Base-by-base conservation (phyloP, 2,329 filamentous ascomycete genomes). In the Alternaria ethzedia region DNA sequence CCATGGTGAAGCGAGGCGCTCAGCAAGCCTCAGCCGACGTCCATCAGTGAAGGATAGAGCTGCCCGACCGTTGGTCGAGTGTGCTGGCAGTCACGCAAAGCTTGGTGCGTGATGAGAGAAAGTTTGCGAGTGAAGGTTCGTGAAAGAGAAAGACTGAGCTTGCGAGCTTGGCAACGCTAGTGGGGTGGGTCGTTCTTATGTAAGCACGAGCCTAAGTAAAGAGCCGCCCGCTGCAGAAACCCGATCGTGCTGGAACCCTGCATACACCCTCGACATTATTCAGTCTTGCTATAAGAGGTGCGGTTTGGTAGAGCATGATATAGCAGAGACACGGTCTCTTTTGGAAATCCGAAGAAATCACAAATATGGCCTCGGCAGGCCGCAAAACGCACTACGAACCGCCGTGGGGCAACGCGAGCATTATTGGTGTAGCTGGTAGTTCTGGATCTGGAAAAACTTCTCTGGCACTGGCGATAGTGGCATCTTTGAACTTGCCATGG, bases 361-460 rank as follows among this genome's bases (percentile, higher is more conserved):
- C 51, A 49, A 70, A 36, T 28, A 76, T 76, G 74, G 61, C 70
- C 51, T 68, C 71, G 21, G 65, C 67, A 50, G 70, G 70, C 59
- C 67, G 70, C 47, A 65, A 78, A 68, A 90, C 89, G 68, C 91
- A 94, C 72, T 99, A 98, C 82, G 91, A 90, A 67, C 96, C 96
- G 65, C 96, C 96, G 79, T 99, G 96, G 96, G 92, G 92, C 55
- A 92, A 98, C 81, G 90, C 97, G 72, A 95, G 92, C 82, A 97
- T 99, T 75, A 97, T 99, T 78, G 96, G 94, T 54, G 91, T 99
- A 73, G 95, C 96, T 69, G 96, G 96, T 41, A 96, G 93, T 81
- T 98, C 95, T 26, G 96, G 96, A 45, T 98, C 95, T 25, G 90
- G 95, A 61, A 99, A 99, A 85, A 97, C 95, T 7, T 97, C 94